A percentile compares a stretch with the other conserved stretches of the same genome.
Conservation (phyloP, 257 asterid species). For the Echium plantagineum region DNA sequence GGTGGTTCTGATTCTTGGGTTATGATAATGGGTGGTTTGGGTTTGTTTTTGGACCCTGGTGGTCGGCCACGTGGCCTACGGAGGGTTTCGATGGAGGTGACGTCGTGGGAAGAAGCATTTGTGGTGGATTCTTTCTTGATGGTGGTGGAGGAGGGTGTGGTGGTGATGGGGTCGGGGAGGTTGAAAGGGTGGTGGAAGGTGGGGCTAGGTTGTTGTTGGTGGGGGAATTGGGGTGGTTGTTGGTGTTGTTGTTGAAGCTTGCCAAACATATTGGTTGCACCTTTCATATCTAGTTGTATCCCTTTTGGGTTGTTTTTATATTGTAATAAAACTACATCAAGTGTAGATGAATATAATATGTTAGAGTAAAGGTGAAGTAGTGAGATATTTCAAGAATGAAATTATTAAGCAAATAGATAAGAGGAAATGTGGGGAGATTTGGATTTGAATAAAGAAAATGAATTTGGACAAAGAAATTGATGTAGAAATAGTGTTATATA, state of each 20-base stretch:
- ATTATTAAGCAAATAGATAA: neutral
- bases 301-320: neutral
- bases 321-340: neutral
- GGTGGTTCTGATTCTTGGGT: conserved; percentile 42
- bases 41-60: conserved; percentile 64
- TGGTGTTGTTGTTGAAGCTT: conserved; percentile 27
- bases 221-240: conserved; percentile 6
- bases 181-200: conserved; percentile 6
- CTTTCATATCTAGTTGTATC: conserved; percentile 24
- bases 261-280: conserved; percentile 33
- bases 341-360: neutral
- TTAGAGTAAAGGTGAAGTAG: neutral
- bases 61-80: conserved; percentile 88
- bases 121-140: conserved; percentile 7
- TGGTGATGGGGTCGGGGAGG: neutral
- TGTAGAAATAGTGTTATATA: neutral
- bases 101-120: conserved; percentile 23
- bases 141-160: neutral
- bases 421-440: neutral
- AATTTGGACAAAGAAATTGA: neutral
- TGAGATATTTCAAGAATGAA: neutral
- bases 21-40: conserved; percentile 47
- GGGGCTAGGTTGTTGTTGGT: neutral
- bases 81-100: conserved; percentile 54
- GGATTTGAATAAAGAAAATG: neutral